A percentile compares a stretch with the other conserved stretches of the same genome.
Conservation (phyloP, 331 rosid genomes). For the Pyracantha coccinea region DNA sequence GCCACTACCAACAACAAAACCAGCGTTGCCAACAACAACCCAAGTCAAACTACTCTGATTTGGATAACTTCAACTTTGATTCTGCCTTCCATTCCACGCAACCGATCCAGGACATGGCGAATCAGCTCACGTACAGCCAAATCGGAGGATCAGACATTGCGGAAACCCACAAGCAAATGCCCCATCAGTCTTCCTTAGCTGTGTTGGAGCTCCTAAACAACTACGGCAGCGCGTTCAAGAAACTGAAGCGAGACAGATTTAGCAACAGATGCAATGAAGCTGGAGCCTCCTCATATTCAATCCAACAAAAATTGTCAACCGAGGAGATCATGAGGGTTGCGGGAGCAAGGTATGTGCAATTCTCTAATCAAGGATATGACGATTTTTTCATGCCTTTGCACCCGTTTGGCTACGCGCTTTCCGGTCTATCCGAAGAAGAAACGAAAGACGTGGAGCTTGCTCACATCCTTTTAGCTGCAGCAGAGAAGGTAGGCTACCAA, state of each 20-base stretch:
- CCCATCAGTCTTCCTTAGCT: slow-evolving; percentile 21
- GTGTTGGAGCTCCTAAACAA: slow-evolving; percentile 45
- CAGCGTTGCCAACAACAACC: slow-evolving; percentile 2
- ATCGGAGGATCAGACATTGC: slow-evolving; percentile 7
- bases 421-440: slow-evolving; percentile 42
- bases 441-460: slow-evolving; percentile 58
- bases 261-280: neutral
- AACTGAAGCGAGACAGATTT: slow-evolving; percentile 18
- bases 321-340: slow-evolving; percentile 64
- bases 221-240: slow-evolving; percentile 37
- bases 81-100: slow-evolving; percentile 14
- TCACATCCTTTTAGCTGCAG: slow-evolving; percentile 59
- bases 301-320: slow-evolving; percentile 37
- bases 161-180: slow-evolving; percentile 4
- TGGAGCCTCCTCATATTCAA: neutral
- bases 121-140: neutral
- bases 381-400: slow-evolving; percentile 28
- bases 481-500: slow-evolving; percentile 53
- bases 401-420: slow-evolving; percentile 47
- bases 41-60: slow-evolving; percentile 8
- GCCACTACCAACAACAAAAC: neutral
- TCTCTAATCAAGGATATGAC: slow-evolving; percentile 32
- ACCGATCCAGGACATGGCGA: slow-evolving; percentile 7
- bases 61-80: slow-evolving; percentile 27
- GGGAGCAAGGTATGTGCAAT: slow-evolving; percentile 59